These are phyloP conservation scores for Colletotrichum lindemuthianum DNA, from an alignment of 2,329 filamentous ascomycete genomes.

Conservation along the genomic window DNA sequence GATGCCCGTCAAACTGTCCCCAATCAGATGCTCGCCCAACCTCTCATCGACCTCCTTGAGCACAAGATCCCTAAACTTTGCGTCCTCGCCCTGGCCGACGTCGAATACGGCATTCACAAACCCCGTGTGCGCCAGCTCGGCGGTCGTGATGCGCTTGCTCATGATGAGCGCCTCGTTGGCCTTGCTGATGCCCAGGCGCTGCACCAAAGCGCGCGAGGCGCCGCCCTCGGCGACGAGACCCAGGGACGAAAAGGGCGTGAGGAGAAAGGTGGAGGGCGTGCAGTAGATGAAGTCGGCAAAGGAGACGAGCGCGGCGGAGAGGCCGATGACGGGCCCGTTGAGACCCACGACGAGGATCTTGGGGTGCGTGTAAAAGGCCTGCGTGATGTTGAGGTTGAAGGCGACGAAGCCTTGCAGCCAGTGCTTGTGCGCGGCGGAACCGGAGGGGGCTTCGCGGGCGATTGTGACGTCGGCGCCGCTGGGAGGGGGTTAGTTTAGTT, in stretches of 20 bases:
- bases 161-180: slow-evolving; percentile 95
- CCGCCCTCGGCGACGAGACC: slow-evolving; percentile 92
- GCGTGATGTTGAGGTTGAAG: slow-evolving; percentile 89
- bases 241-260: slow-evolving; percentile 91
- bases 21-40: slow-evolving; percentile 81
- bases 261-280: slow-evolving; percentile 81
- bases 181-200: slow-evolving; percentile 80
- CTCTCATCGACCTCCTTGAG: slow-evolving; percentile 82
- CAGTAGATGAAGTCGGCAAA: slow-evolving; percentile 95
- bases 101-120: slow-evolving; percentile 88
- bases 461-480: slow-evolving; percentile 84
- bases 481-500: slow-evolving; percentile 21
- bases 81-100: slow-evolving; percentile 66
- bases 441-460: slow-evolving; percentile 52
- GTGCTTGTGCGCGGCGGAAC: slow-evolving; percentile 54
- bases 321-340: slow-evolving; percentile 90
- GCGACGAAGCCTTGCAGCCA: slow-evolving; percentile 79
- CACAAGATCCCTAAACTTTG: slow-evolving; percentile 76
- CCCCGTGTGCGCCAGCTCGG: slow-evolving; percentile 79
- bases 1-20: slow-evolving; percentile 82
- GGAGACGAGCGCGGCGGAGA: slow-evolving; percentile 83
- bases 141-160: slow-evolving; percentile 78
- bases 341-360: slow-evolving; percentile 93
- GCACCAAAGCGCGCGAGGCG: slow-evolving; percentile 80
- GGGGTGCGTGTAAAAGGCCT: slow-evolving; percentile 91